Evolutionary conservation across 2,329 filamentous ascomycete genomes (phyloP).

Genomic region (Fonsecaea monophora): DNA sequence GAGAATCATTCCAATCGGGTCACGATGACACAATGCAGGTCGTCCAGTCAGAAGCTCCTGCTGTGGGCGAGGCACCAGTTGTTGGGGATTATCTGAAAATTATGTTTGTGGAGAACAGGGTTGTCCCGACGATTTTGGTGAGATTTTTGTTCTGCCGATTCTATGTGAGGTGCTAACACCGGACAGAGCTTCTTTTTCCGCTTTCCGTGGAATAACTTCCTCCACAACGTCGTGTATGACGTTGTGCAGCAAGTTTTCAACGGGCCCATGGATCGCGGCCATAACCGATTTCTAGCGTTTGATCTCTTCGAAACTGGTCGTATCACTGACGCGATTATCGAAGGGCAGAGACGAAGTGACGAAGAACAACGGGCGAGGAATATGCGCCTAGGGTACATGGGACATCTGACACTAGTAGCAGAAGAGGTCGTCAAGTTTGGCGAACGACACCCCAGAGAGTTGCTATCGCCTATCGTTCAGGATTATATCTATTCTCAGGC

Average conservation of each 20-base stretch:
- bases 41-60: conserved; percentile 59
- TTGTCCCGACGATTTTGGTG: conserved; percentile 94
- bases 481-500: conserved; percentile 87
- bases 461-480: conserved; percentile 81
- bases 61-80: conserved; percentile 72
- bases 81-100: conserved; percentile 95
- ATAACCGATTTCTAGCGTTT: conserved; percentile 86
- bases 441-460: conserved; percentile 86
- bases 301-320: conserved; percentile 91
- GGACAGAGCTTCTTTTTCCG: conserved; percentile 92
- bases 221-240: conserved; percentile 99
- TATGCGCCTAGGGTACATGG: conserved; percentile 97
- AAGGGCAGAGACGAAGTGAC: conserved; percentile 86
- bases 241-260: conserved; percentile 99
- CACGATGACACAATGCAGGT: conserved; percentile 31
- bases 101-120: conserved; percentile 91
- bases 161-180: conserved; percentile 18
- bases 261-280: conserved; percentile 94
- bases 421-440: conserved; percentile 99
- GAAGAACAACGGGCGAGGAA: conserved; percentile 81
- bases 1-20: conserved; percentile 30
- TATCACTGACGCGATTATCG: conserved; percentile 88
- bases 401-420: conserved; percentile 92
- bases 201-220: conserved; percentile 99
- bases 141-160: conserved; percentile 45